These are phyloP conservation scores for Triticum dicoccoides DNA, from an alignment of 176 grass and related monocot genomes.

Conservation along the genomic window DNA sequence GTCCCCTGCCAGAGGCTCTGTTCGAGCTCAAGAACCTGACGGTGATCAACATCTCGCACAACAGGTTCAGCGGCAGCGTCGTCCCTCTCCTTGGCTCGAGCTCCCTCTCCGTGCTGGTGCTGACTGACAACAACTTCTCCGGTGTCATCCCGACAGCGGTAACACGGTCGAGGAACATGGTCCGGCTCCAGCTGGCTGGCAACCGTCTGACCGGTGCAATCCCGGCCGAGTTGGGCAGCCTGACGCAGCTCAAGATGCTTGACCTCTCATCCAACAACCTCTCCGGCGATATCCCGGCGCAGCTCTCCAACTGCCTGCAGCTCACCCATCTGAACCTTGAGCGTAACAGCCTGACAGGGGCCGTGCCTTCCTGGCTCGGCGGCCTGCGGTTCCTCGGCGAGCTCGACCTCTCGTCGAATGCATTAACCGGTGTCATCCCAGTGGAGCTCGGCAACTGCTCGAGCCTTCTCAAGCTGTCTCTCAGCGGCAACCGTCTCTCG, in stretches of 20 bases:
- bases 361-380: slow-evolving; percentile 66
- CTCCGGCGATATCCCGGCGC: slow-evolving; percentile 44
- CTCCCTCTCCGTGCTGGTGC: slow-evolving; percentile 51
- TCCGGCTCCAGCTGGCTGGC: slow-evolving; percentile 56
- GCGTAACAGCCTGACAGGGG: slow-evolving; percentile 60
- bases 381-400: slow-evolving; percentile 64
- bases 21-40: slow-evolving; percentile 63
- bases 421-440: slow-evolving; percentile 50
- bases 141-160: slow-evolving; percentile 52
- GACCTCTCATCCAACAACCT: slow-evolving; percentile 74
- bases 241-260: slow-evolving; percentile 56
- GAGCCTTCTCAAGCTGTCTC: slow-evolving; percentile 67
- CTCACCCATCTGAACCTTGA: slow-evolving; percentile 76
- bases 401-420: slow-evolving; percentile 83
- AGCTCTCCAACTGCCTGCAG: slow-evolving; percentile 55
- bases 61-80: slow-evolving; percentile 64
- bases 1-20: slow-evolving; percentile 60
- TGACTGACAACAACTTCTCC: slow-evolving; percentile 81
- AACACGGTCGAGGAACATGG: slow-evolving; percentile 46
- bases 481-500: slow-evolving; percentile 65
- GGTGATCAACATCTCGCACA: slow-evolving; percentile 87
- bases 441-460: slow-evolving; percentile 67
- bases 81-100: slow-evolving; percentile 69
- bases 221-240: slow-evolving; percentile 50
- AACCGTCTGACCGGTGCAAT: slow-evolving; percentile 61